Evolutionary conservation across 2,329 filamentous ascomycete species (phyloP).

Genomic region (Arthrinium puccinioides): DNA sequence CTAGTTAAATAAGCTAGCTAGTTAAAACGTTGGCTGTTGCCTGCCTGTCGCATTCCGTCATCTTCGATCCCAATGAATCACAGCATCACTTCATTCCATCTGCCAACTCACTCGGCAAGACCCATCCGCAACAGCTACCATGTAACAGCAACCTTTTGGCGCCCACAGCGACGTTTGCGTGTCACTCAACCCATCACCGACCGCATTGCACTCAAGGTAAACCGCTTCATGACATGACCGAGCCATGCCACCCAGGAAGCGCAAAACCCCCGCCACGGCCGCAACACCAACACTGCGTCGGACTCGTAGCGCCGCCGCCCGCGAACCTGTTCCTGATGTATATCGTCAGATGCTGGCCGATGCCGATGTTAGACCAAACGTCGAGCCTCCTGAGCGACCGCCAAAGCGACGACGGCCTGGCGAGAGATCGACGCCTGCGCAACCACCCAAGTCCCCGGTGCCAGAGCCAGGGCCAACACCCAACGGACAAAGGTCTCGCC

Average conservation of each 20-base stretch:
- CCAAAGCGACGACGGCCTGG: conserved; percentile 32
- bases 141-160: no score
- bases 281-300: conserved; percentile 10
- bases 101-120: no score
- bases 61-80: no score
- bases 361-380: conserved; percentile 30
- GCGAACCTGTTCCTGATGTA: conserved; percentile 26
- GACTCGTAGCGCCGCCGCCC: conserved; percentile 16
- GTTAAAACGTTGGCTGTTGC: no score
- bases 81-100: no score
- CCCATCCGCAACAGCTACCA: no score
- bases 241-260: conserved; percentile 22
- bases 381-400: conserved; percentile 28
- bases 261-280: conserved; percentile 13
- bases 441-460: conserved; percentile 14
- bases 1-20: no score
- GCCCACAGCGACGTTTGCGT: no score
- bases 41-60: no score
- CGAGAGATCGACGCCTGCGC: conserved; percentile 13
- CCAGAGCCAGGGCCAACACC: background rate
- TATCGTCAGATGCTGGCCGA: conserved; percentile 43
- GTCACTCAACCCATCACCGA: no score
- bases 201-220: no score
- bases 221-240: conserved; percentile 7
- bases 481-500: conserved; percentile 6